phyloP scores from a whole-genome alignment of 2,329 filamentous ascomycete species.

The Aspergillus tanneri region DNA sequence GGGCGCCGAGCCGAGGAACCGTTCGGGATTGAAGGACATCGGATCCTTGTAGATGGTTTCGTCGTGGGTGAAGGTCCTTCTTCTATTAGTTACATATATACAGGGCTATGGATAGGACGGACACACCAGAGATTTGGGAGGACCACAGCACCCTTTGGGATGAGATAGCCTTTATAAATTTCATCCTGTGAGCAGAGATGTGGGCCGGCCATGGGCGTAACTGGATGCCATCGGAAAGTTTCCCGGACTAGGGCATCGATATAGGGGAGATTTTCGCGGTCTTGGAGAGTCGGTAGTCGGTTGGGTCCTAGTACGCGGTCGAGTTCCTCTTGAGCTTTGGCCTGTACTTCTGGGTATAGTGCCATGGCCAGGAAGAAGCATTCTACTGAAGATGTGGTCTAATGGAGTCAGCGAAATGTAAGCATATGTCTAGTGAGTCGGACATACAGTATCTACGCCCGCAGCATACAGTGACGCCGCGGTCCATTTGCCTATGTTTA shows the following conservation, averaged over 20 bases:
- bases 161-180: slow-evolving; percentile 24
- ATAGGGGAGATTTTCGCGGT: slow-evolving; percentile 39
- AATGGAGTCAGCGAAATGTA: not conserved
- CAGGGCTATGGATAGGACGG: not conserved
- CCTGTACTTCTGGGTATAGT: slow-evolving; percentile 52
- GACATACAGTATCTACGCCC: slow-evolving; percentile 30
- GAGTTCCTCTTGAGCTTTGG: slow-evolving; percentile 49
- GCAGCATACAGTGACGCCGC: slow-evolving; percentile 44
- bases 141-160: slow-evolving; percentile 39
- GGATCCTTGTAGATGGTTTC: slow-evolving; percentile 37
- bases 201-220: slow-evolving; percentile 34
- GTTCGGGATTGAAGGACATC: slow-evolving; percentile 45
- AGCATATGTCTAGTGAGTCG: too few relatives aligned
- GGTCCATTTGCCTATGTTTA: slow-evolving; percentile 26
- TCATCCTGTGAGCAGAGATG: slow-evolving; percentile 30
- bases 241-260: slow-evolving; percentile 43
- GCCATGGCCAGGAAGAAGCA: slow-evolving; percentile 54
- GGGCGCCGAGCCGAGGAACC: slow-evolving; percentile 37
- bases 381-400: slow-evolving; percentile 45
- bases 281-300: slow-evolving; percentile 37
- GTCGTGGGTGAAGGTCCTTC: slow-evolving; percentile 44
- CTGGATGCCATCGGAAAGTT: slow-evolving; percentile 36
- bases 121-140: slow-evolving; percentile 41
- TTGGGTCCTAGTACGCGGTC: slow-evolving; percentile 39
- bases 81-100: not conserved